Evolutionary conservation across 2,329 filamentous ascomycete genomes (phyloP).

Genomic region (Cladobotryum protrusum): DNA sequence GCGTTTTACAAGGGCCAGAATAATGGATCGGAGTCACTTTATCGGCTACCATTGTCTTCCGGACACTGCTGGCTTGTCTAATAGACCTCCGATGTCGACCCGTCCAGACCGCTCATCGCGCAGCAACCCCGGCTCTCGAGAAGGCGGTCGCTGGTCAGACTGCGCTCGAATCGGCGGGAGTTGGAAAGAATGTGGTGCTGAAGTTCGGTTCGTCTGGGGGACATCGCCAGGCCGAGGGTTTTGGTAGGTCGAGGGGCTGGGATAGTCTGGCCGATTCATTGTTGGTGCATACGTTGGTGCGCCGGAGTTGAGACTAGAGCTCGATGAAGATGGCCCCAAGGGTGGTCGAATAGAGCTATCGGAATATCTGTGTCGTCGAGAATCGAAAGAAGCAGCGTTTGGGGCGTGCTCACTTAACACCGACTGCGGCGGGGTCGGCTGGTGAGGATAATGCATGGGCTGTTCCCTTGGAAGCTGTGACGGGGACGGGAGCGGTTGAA

Average conservation of each 20-base stretch:
- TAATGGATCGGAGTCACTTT: neutral
- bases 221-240: constrained; percentile 50
- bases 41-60: constrained; percentile 20
- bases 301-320: constrained; percentile 20
- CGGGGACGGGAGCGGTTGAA: constrained; percentile 28
- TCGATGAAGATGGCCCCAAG: constrained; percentile 21
- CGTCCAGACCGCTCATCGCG: constrained; percentile 47
- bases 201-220: constrained; percentile 25
- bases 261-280: constrained; percentile 39
- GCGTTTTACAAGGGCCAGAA: too few relatives aligned
- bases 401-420: constrained; percentile 40
- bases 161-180: constrained; percentile 43
- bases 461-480: constrained; percentile 32
- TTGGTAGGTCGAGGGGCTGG: constrained; percentile 43
- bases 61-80: constrained; percentile 48
- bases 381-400: constrained; percentile 42
- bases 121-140: constrained; percentile 25
- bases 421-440: constrained; percentile 23
- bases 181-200: constrained; percentile 34
- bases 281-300: constrained; percentile 37
- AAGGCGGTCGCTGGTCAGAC: constrained; percentile 21
- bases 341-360: constrained; percentile 26
- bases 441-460: constrained; percentile 36
- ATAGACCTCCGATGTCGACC: constrained; percentile 56
- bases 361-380: constrained; percentile 34